Percentiles rank a stretch among this genome's conserved stretches.
phyloP scores from a whole-genome alignment of 2,329 filamentous ascomycete species.

The Fusarium sp. region DNA sequence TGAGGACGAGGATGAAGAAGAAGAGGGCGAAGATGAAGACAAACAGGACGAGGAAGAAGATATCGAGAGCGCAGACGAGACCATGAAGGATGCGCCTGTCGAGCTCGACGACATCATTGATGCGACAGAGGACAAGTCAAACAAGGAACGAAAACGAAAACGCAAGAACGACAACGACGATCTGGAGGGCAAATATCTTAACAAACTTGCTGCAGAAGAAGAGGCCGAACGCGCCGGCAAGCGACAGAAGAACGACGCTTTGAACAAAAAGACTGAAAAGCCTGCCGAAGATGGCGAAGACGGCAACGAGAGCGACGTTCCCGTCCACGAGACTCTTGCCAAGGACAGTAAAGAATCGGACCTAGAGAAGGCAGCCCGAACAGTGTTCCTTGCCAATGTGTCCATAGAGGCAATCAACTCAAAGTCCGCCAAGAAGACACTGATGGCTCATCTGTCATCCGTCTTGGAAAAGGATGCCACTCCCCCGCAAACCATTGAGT shows the following conservation, averaged over 20 bases:
- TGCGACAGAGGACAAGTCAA: conserved; percentile 50
- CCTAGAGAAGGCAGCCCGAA: conserved; percentile 86
- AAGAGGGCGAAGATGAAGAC: conserved; percentile 41
- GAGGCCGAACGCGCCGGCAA: conserved; percentile 67
- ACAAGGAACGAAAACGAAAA: conserved; percentile 70
- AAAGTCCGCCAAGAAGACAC: conserved; percentile 80
- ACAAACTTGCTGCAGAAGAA: conserved; percentile 70
- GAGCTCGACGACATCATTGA: conserved; percentile 53
- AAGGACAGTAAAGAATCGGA: conserved; percentile 68
- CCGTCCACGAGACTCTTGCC: conserved; percentile 68
- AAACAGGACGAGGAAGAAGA: conserved; percentile 47
- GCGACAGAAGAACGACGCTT: conserved; percentile 58
- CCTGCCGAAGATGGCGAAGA: conserved; percentile 59
- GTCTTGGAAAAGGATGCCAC: conserved; percentile 68
- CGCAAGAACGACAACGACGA: conserved; percentile 75
- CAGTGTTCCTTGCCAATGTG: conserved; percentile 93
- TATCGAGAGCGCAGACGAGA: conserved; percentile 55
- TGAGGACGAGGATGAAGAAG: conserved; percentile 32
- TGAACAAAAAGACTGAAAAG: conserved; percentile 44
- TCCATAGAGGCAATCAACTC: conserved; percentile 84
- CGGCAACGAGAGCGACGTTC: conserved; percentile 56
- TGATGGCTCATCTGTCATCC: conserved; percentile 81
- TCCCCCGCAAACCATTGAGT: conserved; percentile 80
- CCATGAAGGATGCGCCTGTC: conserved; percentile 49
- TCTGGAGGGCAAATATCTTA: conserved; percentile 76